Evolutionary conservation across 1,284 basidiomycete genomes (phyloP).

Genomic region (Malassezia brasiliensis): DNA sequence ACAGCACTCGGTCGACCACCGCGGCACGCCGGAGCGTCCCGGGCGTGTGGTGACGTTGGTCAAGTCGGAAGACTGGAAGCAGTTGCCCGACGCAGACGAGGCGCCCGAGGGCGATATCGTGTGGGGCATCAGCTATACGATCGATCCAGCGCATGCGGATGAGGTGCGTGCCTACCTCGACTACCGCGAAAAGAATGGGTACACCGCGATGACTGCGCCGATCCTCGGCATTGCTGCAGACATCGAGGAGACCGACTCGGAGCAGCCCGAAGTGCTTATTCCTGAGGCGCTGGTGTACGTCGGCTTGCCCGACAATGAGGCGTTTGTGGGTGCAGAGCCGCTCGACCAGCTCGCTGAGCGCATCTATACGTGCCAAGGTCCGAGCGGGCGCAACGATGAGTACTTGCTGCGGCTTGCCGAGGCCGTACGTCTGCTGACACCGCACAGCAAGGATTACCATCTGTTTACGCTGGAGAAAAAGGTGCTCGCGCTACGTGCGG

Average conservation of each 20-base stretch:
- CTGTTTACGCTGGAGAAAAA: slow-evolving; percentile 62
- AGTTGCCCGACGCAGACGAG: slow-evolving; percentile 45
- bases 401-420: slow-evolving; percentile 66
- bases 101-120: slow-evolving; percentile 56
- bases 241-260: background rate
- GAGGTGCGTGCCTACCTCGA: slow-evolving; percentile 74
- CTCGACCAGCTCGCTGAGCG: slow-evolving; percentile 59
- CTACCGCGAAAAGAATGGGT: slow-evolving; percentile 66
- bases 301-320: slow-evolving; percentile 65
- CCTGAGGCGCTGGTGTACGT: slow-evolving; percentile 62
- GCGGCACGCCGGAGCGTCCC: slow-evolving; percentile 40
- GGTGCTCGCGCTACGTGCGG: slow-evolving; percentile 22
- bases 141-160: slow-evolving; percentile 62
- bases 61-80: slow-evolving; percentile 67
- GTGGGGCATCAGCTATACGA: slow-evolving; percentile 76
- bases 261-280: slow-evolving; percentile 50
- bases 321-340: slow-evolving; percentile 71
- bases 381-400: slow-evolving; percentile 73
- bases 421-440: slow-evolving; percentile 61
- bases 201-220: slow-evolving; percentile 25
- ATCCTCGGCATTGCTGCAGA: slow-evolving; percentile 18
- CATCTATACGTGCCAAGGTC: slow-evolving; percentile 66
- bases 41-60: slow-evolving; percentile 79
- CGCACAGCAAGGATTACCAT: slow-evolving; percentile 66
- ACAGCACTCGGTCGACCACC: slow-evolving; percentile 73